Base-by-base conservation (phyloP, 2,329 filamentous ascomycete genomes). In the Chrysoporthe austroafricana region DNA sequence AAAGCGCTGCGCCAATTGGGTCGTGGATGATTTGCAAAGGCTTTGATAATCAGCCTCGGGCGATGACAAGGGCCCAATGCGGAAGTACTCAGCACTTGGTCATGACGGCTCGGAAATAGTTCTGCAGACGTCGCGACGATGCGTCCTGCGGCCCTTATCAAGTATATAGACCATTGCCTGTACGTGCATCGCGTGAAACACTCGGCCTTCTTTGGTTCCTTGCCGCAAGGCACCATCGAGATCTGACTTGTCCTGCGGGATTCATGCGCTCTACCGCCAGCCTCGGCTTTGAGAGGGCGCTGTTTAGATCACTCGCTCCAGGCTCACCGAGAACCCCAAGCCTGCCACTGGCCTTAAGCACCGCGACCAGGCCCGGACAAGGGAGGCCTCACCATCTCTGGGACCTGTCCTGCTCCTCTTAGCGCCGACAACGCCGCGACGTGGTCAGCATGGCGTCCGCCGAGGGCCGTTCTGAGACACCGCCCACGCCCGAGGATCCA, bases 21-120 rank as follows among this genome's bases (percentile, higher is more conserved):
- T n/a, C 14, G 18, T 36, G 21, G 26, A 14, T 69, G 67, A 69
- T 69, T 67, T 62, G 46, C 62, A 69, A 69, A 67, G 54, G 26
- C 67, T 64, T 69, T 67, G 60, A 56, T 36, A 64, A 63, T 57
- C 64, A 56, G 7, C 36, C 13, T 21, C 5, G 44, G 18, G 57
- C n/a, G 36, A 54, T 26, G 26, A 54, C 13, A 5, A 21, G 26
- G 14, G 9, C 8, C 54, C n/a, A n/a, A 26, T 58, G 8, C 4
- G n/a, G 34, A 14, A 46, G 44, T 42, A 68, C 63, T 66, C 60
- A 66, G 63, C 52, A 66, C 42, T 63, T 63, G 32, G 61, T 63
- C 46, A 63, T 63, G 34, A 42, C n/a, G 26, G 26, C 42, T 48
- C 42, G 58, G 58, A 8, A 7, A 18, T 48, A 34, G 48, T 18